These are phyloP conservation scores for Podila epigama DNA, from an alignment of 192 early-diverging fungal species.

Conservation along the genomic window DNA sequence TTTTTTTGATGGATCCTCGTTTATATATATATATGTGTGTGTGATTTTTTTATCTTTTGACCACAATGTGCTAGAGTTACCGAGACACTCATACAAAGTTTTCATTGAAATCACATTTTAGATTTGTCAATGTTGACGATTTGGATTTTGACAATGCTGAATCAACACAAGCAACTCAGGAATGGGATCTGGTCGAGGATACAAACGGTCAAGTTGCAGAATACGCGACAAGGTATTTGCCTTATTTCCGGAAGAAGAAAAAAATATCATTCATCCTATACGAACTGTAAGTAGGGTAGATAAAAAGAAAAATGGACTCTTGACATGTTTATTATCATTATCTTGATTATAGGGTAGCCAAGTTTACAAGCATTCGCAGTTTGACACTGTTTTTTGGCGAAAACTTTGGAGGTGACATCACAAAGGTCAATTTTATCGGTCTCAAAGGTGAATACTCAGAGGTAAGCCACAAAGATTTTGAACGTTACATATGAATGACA, in stretches of 20 bases:
- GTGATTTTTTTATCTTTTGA: neutral
- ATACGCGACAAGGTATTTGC: slow-evolving; percentile 60
- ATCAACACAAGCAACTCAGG: slow-evolving; percentile 72
- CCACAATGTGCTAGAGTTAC: no score
- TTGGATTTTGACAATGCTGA: slow-evolving; percentile 91
- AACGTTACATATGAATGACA: neutral
- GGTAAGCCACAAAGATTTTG: slow-evolving; percentile 49
- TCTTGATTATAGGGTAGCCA: slow-evolving; percentile 57
- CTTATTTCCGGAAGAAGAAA: neutral
- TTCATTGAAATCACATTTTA: slow-evolving; percentile 26
- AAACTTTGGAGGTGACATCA: slow-evolving; percentile 82
- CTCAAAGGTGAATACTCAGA: slow-evolving; percentile 92
- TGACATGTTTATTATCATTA: neutral
- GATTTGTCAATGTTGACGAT: slow-evolving; percentile 88
- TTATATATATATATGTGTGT: no score
- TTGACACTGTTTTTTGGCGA: slow-evolving; percentile 84
- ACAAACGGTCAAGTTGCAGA: slow-evolving; percentile 60
- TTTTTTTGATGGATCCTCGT: no score
- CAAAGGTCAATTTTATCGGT: slow-evolving; percentile 81
- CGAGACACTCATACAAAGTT: no score
- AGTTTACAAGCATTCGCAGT: slow-evolving; percentile 80
- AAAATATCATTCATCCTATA: no score
- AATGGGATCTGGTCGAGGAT: slow-evolving; percentile 79
- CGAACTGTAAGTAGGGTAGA: no score
- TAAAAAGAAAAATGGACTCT: neutral